Evolutionary conservation across 768 basidiomycete genomes (phyloP), one percentile per base, ranked within the genome.

Genomic region (Serendipita sp.): DNA sequence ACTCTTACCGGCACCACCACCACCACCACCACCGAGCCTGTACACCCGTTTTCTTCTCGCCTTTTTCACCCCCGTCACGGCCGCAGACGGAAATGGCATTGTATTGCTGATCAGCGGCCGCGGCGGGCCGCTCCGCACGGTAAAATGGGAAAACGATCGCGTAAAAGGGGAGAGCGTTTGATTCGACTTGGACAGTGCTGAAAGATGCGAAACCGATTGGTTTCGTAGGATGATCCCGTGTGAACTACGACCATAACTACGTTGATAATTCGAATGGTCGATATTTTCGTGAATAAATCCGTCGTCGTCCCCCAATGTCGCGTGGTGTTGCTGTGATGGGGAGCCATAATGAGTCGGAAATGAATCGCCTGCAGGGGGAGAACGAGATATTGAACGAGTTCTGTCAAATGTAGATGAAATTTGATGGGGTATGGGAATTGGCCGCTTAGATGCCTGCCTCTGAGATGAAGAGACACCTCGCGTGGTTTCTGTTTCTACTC

Each of bases 91-190:
- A 5, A 74, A 65, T 37, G 78, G 75, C 29, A 69, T 71, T 16
- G 74, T 71, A 50, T 73, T 69, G 65, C 73, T 15, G 44, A 29
- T 46, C 48, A 64, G 33, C 45, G 74, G 71, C 48, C 82, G 76
- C 18, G 85, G 88, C 0, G 91, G 92, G 27, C 86, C 88, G 65
- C 89, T 91, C 36, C 93, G 82, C 11, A 96, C 91, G 0, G 93
- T 91, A 72, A 95, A 94, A 73, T 96, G 92, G 66, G 88, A 86
- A 33, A 92, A 78, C 13, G 87, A 85, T 63, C 91, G 83, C 3
- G 94, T 96, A 73, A 95, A 97, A 0, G 94, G 95, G 0, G 88
- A 91, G 2, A 99, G 76, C 0, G 95, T 99, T 70, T 96, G 95
- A 70, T 96, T 91, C 1, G 91, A 92, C 68, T 86, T 80, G 18